Percentiles rank a stretch among this genome's conserved stretches.
These are phyloP conservation scores for Sonneratia caseolaris DNA, from an alignment of 345 rosid species.

Conservation along the genomic window DNA sequence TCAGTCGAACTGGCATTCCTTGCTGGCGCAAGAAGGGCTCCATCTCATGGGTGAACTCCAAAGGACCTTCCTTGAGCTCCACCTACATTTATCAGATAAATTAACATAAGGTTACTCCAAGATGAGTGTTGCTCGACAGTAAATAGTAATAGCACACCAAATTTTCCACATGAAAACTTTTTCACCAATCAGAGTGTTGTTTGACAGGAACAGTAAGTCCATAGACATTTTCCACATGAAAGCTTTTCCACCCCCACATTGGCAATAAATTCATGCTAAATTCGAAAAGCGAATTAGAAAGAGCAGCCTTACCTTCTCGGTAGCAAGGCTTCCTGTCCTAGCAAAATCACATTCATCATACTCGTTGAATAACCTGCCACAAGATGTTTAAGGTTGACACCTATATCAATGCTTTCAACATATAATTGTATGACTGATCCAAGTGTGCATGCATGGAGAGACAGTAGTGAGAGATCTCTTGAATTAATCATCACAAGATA, in stretches of 20 bases:
- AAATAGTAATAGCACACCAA: not conserved
- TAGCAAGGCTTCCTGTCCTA: slow-evolving; percentile 66
- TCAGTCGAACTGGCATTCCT: slow-evolving; percentile 92
- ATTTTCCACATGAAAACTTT: not conserved
- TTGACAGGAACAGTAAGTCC: not conserved
- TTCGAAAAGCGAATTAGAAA: not conserved
- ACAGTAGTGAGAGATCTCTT: not conserved
- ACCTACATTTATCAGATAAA: slow-evolving; percentile 34
- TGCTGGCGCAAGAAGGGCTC: slow-evolving; percentile 92
- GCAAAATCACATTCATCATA: slow-evolving; percentile 83
- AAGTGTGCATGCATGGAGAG: not conserved
- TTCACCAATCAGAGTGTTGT: not conserved
- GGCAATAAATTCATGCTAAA: not conserved
- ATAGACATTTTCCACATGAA: not conserved
- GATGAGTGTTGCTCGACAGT: not conserved
- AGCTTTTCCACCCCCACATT: not conserved
- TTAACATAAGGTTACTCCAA: not conserved
- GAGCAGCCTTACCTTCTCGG: slow-evolving; percentile 45
- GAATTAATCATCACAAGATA: too few species aligned
- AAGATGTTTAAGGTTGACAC: not conserved
- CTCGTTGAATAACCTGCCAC: slow-evolving; percentile 60
- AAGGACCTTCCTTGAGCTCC: slow-evolving; percentile 77
- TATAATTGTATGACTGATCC: not conserved
- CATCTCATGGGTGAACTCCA: slow-evolving; percentile 96
- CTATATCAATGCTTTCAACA: not conserved